Percentiles rank a stretch among this genome's conserved stretches.
Conservation (phyloP, 2,329 filamentous ascomycete species). For the Hyphodiscus sp. region DNA sequence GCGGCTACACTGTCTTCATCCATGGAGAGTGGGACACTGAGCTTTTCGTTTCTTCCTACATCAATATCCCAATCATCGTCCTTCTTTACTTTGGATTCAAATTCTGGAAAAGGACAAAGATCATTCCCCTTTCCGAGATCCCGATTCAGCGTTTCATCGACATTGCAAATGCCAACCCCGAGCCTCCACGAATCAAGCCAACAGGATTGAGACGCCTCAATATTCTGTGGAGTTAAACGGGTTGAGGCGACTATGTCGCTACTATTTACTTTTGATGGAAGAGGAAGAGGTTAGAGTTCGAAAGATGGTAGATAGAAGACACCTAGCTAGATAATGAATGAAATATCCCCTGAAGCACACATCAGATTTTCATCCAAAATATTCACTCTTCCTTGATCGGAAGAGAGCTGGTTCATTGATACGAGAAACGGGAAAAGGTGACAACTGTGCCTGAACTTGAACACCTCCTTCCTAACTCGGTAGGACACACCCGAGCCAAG, state of each 20-base stretch:
- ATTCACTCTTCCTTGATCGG: too few relatives aligned
- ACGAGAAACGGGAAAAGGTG: too few relatives aligned
- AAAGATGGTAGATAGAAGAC: too few relatives aligned
- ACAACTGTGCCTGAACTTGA: too few relatives aligned
- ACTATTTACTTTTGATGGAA: background rate
- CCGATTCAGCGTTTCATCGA: conserved; percentile 34
- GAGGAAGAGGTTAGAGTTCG: background rate
- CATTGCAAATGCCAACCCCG: conserved; percentile 26
- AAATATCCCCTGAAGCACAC: too few relatives aligned
- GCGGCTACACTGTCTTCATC: conserved; percentile 60
- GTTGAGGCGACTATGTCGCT: background rate
- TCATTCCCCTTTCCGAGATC: conserved; percentile 32
- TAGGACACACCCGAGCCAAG: too few relatives aligned
- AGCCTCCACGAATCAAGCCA: conserved; percentile 11
- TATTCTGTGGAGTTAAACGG: conserved; percentile 20
- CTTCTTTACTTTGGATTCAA: conserved; percentile 45
- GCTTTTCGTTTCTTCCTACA: conserved; percentile 56
- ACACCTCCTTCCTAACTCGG: too few relatives aligned
- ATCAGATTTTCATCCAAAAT: too few relatives aligned
- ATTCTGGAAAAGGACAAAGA: conserved; percentile 42
- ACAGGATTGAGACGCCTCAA: conserved; percentile 21
- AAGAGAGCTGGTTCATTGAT: too few relatives aligned
- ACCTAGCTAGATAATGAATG: too few relatives aligned
- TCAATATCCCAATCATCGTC: conserved; percentile 57
- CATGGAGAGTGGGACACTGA: conserved; percentile 48